Base-by-base conservation (phyloP, 164 flowering plant genomes). In the Euptelea pleiosperma region DNA sequence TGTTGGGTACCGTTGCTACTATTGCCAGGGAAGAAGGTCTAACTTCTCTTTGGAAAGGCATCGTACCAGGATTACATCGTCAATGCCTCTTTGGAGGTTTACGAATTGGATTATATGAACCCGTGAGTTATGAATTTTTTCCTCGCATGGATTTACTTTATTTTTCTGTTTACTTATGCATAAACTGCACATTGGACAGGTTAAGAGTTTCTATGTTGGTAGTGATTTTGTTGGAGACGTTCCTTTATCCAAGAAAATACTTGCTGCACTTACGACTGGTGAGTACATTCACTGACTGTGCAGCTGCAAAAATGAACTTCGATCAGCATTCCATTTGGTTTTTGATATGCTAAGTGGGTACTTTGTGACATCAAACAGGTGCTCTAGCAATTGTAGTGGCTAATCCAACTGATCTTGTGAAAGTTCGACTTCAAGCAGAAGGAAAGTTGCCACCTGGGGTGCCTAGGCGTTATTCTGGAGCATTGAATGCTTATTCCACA, bases 391-490 rank as follows among this genome's bases (percentile, higher is more conserved):
- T 93, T 30, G 30, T 74, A 24, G 80, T 93, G 50, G 97, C 99
- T 45, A 93, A 90, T 81, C 99, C 99, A 43, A 93, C 97, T 57
- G 99, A 93, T 76, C 96, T 93, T 53, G 99, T 93, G 11, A 93
- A 93, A 76, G 96, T 90, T 61, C 73, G 97, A 54, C 97, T 93
- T 66, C 99, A 93, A 72, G 80, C 92, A 56, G 99, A 93, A 70
- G 99, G 97, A 31, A 90, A 85, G 71, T 64, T 86, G 57, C 87
- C 90, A 22, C 64, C 82, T 59, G 98, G 98, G 28, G 84, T 74
- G 25, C 91, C 96, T 6, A 84, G 81, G 68, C 88, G 89, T 58
- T 93, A 93, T 64, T 69, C 81, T 52, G 96, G 99, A 52, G 84
- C 99, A 26, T 21, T 86, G 66, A 78, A 83, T 78, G 99, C 99